These are phyloP conservation scores for Boletus eberwhitei DNA, from an alignment of 768 basidiomycete species.

Conservation along the genomic window DNA sequence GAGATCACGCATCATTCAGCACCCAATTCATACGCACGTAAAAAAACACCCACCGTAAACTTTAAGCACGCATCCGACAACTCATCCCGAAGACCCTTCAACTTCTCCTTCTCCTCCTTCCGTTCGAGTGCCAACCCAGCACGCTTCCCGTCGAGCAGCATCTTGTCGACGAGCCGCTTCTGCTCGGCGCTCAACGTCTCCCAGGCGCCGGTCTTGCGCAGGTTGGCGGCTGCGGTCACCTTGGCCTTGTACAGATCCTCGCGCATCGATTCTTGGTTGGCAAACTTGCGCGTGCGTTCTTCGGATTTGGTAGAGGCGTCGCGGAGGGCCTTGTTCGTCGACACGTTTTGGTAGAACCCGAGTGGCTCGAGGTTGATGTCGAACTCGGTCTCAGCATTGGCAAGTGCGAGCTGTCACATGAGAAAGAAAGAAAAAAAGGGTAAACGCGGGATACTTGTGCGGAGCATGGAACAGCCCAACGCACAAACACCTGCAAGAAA, in stretches of 20 bases:
- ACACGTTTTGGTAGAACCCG: slow-evolving; percentile 81
- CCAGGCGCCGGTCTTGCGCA: slow-evolving; percentile 59
- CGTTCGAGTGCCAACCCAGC: slow-evolving; percentile 74
- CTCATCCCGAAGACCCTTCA: slow-evolving; percentile 69
- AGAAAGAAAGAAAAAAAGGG: background rate
- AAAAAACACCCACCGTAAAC: slow-evolving; percentile 55
- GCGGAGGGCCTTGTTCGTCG: slow-evolving; percentile 67
- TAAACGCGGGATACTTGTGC: slow-evolving; percentile 7
- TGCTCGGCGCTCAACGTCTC: slow-evolving; percentile 64
- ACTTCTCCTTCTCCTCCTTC: slow-evolving; percentile 47
- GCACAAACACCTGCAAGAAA: slow-evolving; percentile 66
- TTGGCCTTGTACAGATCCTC: slow-evolving; percentile 77
- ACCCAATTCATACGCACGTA: background rate
- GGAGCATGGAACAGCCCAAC: slow-evolving; percentile 26
- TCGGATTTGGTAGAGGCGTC: slow-evolving; percentile 79
- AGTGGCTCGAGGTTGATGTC: slow-evolving; percentile 55
- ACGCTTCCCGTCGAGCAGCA: slow-evolving; percentile 75
- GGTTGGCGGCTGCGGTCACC: slow-evolving; percentile 62
- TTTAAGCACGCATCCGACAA: slow-evolving; percentile 73
- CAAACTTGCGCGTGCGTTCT: slow-evolving; percentile 63
- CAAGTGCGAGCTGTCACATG: slow-evolving; percentile 50
- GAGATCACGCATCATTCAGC: background rate
- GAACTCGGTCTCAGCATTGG: slow-evolving; percentile 53
- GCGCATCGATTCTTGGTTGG: slow-evolving; percentile 77
- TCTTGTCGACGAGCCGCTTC: slow-evolving; percentile 74